Evolutionary conservation across 2,329 filamentous ascomycete genomes (phyloP), one percentile per base, ranked within the genome.

Genomic region (Torrubiella hemipterigena): DNA sequence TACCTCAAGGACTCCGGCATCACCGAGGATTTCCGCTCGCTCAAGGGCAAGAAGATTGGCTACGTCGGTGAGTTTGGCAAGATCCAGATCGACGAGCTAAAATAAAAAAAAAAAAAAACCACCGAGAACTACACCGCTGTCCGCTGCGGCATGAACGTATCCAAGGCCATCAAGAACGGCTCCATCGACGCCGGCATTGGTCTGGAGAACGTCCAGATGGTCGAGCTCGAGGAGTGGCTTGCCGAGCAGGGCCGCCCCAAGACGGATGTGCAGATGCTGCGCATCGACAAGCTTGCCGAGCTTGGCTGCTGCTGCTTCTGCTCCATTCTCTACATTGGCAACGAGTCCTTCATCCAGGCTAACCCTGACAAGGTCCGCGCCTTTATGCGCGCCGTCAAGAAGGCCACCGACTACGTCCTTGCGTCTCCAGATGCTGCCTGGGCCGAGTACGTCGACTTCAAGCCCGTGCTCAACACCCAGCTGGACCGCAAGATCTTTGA

Each of bases 301-400:
- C 64, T 85, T 4, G 81, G 81, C 30, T 86, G 81, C 61, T 86
- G 81, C 69, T 86, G 81, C 65, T 86, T 86, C 70, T 86, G 81
- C 57, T 75, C 74, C 17, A 81, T 86, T 51, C 64, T 86, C 24
- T 85, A 86, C 63, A 86, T 86, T 40, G 80, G 75, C 45, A 85
- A 86, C 55, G 78, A 85, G 45, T 48, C 48, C 7, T 86, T 86
- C 57, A 54, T 85, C 27, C 50, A 60, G n/a, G 59, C 69, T 37
- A 72, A 83, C 55, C 73, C 73, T 0, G 75, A 73, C 2, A 75
- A 77, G 49, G 73, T 81, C 4, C 55, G 56, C 35, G 69, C 71
- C 26, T 86, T 86, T 57, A 63, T 85, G 59, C 69, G 67, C 27
- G 81, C 81, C 17, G 73, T 81, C 48, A 86, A 86, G 63, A 67